Evolutionary conservation across 352 stramenopile species (phyloP), one percentile per base, ranked within the genome.

Genomic region (Phytophthora pluvialis): DNA sequence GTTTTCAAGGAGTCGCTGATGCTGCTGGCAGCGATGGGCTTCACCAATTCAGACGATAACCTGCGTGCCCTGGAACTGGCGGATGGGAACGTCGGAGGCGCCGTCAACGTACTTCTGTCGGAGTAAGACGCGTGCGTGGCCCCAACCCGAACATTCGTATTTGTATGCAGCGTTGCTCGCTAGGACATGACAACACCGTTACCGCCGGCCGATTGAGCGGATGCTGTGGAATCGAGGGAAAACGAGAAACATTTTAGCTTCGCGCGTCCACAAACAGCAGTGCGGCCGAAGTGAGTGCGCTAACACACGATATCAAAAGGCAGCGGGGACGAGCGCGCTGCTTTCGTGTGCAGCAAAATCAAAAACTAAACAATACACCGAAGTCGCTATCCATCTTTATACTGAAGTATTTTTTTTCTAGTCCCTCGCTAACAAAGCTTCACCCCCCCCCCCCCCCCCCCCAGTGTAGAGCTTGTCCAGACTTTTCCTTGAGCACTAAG

Each of bases 21-120:
- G 9, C 43, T 82, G 57, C 63, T 93, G 6, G 60, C 61, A n/a
- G 64, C 71, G 18, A 93, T 93, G 84, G 84, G 84, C 11, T 93
- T 93, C 21, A 44, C 39, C 1, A 73, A 91, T 39, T 40, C 54
- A n/a, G 64, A 78, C 40, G 64, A 77, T 36, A 90, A 89, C 64
- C 61, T 75, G 18, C 64, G 57, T 7, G 70, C 74, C 4, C 56
- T 91, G 48, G 60, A 79, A n/a, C 33, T 78, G 21, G 74, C 69
- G 28, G 64, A 77, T 21, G 83, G 83, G 25, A 78, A 88, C 65
- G 38, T 93, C 10, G 77, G 69, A 5, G 64, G 57, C 21, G 80
- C 80, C 3, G 64, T 91, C 26, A 80, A 79, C 58, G 73, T 55
- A 51, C 73, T 89, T 40, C 64, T 89, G 29, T 57, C 67, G n/a